These are phyloP conservation scores for Fusarium sp. DNA, from an alignment of 2,329 filamentous ascomycete genomes.

Conservation along the genomic window DNA sequence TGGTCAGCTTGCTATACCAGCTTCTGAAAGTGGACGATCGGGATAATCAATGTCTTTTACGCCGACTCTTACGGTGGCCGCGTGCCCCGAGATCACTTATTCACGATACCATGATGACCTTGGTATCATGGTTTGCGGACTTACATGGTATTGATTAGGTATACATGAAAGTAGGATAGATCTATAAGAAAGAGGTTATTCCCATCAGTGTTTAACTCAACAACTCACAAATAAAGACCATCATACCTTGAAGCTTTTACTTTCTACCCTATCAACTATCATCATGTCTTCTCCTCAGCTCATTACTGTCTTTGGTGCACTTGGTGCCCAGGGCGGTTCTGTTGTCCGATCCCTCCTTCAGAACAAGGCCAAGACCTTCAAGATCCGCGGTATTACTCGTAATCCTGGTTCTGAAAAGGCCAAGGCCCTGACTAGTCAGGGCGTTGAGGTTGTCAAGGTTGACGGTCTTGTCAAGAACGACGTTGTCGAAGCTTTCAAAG, in stretches of 20 bases:
- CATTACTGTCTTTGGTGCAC: conserved; percentile 52
- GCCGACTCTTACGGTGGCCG: conserved; percentile 24
- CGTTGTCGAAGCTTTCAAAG: conserved; percentile 48
- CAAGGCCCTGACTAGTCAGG: conserved; percentile 44
- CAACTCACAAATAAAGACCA: conserved; percentile 8
- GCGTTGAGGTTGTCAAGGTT: conserved; percentile 51
- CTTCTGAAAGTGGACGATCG: conserved; percentile 20
- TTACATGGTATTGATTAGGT: conserved; percentile 17
- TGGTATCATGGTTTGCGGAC: conserved; percentile 21
- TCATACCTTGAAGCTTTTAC: conserved; percentile 2
- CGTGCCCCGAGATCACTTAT: conserved; percentile 30
- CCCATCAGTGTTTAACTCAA: conserved; percentile 26
- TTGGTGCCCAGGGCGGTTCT: conserved; percentile 51
- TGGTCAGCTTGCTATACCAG: conserved; percentile 1
- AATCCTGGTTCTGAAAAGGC: conserved; percentile 49
- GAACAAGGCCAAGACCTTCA: conserved; percentile 48
- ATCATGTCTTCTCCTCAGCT: conserved; percentile 48
- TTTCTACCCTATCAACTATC: not conserved
- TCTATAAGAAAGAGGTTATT: not conserved
- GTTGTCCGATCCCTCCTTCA: conserved; percentile 51
- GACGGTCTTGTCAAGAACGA: conserved; percentile 47
- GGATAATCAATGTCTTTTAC: conserved; percentile 26
- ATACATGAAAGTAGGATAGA: conserved; percentile 30
- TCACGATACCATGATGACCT: not conserved
- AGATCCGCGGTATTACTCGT: conserved; percentile 50